Evolutionary conservation across 371 early-diverging fungal genomes (phyloP).

Genomic region (Coemansia sp.): DNA sequence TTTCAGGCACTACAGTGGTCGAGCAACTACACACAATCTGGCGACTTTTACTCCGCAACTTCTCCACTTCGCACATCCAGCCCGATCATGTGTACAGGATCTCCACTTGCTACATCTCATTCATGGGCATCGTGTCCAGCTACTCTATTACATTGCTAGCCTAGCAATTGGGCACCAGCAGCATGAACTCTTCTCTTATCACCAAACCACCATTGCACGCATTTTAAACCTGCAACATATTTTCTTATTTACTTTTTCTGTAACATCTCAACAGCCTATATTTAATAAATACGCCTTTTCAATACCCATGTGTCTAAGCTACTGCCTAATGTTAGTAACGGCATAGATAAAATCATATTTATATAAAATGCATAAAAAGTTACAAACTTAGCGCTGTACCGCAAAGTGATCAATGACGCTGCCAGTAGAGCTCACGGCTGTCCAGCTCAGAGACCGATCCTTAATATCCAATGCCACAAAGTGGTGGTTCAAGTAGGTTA

Average conservation of each 20-base stretch:
- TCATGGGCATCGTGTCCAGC: constrained; percentile 18
- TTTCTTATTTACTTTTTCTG: background rate
- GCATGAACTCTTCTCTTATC: background rate
- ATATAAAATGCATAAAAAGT: background rate
- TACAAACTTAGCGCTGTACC: constrained; percentile 11
- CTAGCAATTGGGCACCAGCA: background rate
- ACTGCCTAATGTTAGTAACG: background rate
- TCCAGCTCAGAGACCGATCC: constrained; percentile 22
- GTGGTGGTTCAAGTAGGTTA: constrained; percentile 57
- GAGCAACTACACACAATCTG: background rate
- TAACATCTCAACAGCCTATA: background rate
- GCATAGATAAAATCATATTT: background rate
- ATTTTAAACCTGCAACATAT: background rate
- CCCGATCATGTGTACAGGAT: constrained; percentile 22
- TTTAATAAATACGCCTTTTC: background rate
- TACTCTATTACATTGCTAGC: constrained; percentile 29
- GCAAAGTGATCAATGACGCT: constrained; percentile 23
- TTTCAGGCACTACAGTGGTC: background rate
- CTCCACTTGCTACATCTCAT: constrained; percentile 19
- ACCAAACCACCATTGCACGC: background rate
- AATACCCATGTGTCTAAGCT: background rate
- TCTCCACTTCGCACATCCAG: constrained; percentile 19
- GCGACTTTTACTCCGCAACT: background rate
- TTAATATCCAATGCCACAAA: constrained; percentile 59
- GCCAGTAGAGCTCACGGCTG: constrained; percentile 18